Base-by-base conservation (phyloP, 495 filamentous ascomycete genomes). In the Hypoxylon fragiforme region DNA sequence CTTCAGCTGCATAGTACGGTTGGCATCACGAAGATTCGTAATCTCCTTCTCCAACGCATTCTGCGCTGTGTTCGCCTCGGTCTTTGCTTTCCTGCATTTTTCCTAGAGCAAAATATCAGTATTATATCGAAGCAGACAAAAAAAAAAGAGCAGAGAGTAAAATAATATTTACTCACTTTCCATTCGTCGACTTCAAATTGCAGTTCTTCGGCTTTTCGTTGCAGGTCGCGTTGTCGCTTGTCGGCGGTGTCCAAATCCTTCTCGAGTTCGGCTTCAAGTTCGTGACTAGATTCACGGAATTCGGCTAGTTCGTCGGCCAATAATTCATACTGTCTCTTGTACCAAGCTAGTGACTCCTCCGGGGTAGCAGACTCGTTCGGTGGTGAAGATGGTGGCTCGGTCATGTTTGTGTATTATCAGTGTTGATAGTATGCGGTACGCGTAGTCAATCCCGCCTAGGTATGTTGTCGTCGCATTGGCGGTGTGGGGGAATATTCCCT, bases 211-310 rank as follows among this genome's bases (percentile, higher is more conserved):
- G 88, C 85, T 73, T 94, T 96, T 68, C 92, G 86, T 66, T 90
- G 83, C 62, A 97, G 71, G 49, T 82, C 78, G 50, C 90, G 81
- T 70, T 98, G 94, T 61, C 89, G 82, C 74, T 94, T 92, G 78
- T 98, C 94, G 31, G 91, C 90, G 15, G 89, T 88, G 69, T 98
- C 95, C 39, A 97, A 82, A 68, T 98, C 94, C 79, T 91, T 94
- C 74, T 98, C 94, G 38, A 98, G 78, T 71, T 97, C 95, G 32
- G 88, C 82, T 69, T 98, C 94, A 35, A 98, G 78, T 73, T 98
- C 94, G 67, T 88, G 86, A 68, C 91, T 96, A 38, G 90, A 95
- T 48, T 88, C 79, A 66, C 97, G 92, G 69, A 98, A 98, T 60
- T 98, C 94, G 44, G 89, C 82, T 53, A 98, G 81, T 69, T 98